Conservation (phyloP, 2,329 filamentous ascomycete genomes). For the Aspergillus luchuensis region DNA sequence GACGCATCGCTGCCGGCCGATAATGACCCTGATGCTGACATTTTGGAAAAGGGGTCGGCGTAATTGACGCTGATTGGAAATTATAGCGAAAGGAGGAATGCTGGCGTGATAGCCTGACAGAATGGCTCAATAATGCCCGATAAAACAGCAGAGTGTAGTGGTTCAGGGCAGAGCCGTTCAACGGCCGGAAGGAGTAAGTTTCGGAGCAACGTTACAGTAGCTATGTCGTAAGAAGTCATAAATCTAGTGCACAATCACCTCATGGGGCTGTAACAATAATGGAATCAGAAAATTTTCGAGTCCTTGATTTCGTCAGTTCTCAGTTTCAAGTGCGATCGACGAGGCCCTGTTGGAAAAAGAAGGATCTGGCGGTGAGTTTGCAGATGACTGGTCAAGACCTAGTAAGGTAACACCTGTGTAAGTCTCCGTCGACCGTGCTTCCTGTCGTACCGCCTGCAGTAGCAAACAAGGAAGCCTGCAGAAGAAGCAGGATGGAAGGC, state of each 20-base stretch:
- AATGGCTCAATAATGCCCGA: neutral
- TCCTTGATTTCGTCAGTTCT: conserved; percentile 1
- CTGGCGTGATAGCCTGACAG: neutral
- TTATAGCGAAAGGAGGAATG: neutral
- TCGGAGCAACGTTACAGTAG: neutral
- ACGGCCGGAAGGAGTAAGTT: neutral
- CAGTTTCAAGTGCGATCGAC: conserved; percentile 4
- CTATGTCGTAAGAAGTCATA: conserved; percentile 13
- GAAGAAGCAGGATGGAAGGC: neutral
- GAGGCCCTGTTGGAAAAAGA: neutral
- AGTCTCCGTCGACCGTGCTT: neutral
- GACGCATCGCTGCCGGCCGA: conserved; percentile 24
- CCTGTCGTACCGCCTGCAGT: neutral
- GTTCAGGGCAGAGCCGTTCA: neutral
- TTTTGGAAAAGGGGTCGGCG: conserved; percentile 15
- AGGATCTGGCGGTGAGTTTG: conserved; percentile 14
- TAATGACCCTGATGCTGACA: conserved; percentile 38
- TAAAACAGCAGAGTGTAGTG: neutral
- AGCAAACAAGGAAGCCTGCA: neutral
- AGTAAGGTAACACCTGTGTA: neutral
- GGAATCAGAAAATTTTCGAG: neutral
- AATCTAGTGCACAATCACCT: conserved; percentile 15
- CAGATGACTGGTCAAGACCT: conserved; percentile 3
- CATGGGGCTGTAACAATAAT: conserved; percentile 5
- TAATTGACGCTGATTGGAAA: neutral